Base-by-base conservation (phyloP, 23 red algal species). In the Pyropia haitanensis region DNA sequence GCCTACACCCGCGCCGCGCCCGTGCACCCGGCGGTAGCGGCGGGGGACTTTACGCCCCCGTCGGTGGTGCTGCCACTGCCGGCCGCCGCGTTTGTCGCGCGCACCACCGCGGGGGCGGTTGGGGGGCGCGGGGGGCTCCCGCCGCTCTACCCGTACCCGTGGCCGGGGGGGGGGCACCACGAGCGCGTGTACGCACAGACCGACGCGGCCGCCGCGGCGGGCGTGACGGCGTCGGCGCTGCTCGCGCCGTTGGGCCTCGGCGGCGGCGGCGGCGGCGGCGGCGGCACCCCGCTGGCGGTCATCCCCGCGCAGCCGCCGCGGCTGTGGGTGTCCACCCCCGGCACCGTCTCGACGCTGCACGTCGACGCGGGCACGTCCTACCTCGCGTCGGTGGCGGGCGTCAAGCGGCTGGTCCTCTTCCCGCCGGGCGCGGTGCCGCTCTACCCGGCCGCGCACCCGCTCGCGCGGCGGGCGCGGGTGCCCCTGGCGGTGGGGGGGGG, bases 321-420 rank as follows among this genome's bases (percentile, higher is more conserved):
- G 16, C 61, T 91, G 28, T 91, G 87, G 87, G 58, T 83, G 49
- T 72, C 63, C 30, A 54, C 77, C 13, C 34, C 65, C 39, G 87
- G 87, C 23, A 62, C 78, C 14, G 71, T 83, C 2, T 83, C 87
- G 29, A 31, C 70, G 20, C 65, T 82, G 18, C 87, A 91, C 64
- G 77, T 77, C 46, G 87, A 91, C 59, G 71, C 73, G 28, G 64
- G 65, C 8, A 51, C 73, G 34, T 76, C 76, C 17, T 32, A 28
- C 15, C 87, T 91, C 9, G 20, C 77, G 15, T 69, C 77, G 51
- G 24, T 72, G 16, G 55, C 28, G 20, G 87, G 87, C 20, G 44
- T 3, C 56, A 91, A 91, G 63, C 30, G 78, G 27, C 75, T 91
- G 66, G 18, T 77, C 10, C 73, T 91, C 53, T 83, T 91, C 73